Percentiles rank a stretch among this genome's conserved stretches.
These are phyloP conservation scores for Poronia punctata DNA, from an alignment of 495 filamentous ascomycete genomes.

Conservation along the genomic window DNA sequence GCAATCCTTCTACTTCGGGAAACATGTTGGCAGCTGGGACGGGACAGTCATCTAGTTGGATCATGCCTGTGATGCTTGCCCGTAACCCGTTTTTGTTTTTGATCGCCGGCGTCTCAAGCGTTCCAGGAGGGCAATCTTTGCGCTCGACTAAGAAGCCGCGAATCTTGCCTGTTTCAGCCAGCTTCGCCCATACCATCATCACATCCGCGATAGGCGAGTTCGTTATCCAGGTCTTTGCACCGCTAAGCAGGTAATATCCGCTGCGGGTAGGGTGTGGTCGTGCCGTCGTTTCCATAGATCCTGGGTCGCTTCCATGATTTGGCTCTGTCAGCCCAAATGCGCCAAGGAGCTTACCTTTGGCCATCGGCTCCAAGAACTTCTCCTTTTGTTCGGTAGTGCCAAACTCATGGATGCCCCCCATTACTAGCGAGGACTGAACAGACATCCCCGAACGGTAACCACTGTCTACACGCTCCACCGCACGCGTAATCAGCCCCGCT, in stretches of 20 bases:
- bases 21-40: constrained; percentile 92
- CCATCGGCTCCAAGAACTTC: constrained; percentile 73
- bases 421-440: constrained; percentile 88
- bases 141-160: constrained; percentile 89
- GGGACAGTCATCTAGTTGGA: constrained; percentile 84
- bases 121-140: constrained; percentile 71
- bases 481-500: constrained; percentile 86
- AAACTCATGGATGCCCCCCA: constrained; percentile 96
- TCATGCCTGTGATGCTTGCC: constrained; percentile 96
- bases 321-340: constrained; percentile 96
- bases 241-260: constrained; percentile 72
- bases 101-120: constrained; percentile 83
- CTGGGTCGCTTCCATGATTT: constrained; percentile 95
- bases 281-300: constrained; percentile 87
- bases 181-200: constrained; percentile 89
- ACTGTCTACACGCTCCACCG: constrained; percentile 92
- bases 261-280: constrained; percentile 82
- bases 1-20: constrained; percentile 78
- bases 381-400: constrained; percentile 87
- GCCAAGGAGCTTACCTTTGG: constrained; percentile 78
- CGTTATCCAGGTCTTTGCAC: constrained; percentile 97
- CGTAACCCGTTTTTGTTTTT: constrained; percentile 94
- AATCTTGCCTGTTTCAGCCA: constrained; percentile 86
- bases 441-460: constrained; percentile 96
- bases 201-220: constrained; percentile 94